Base-by-base conservation (phyloP, 805 yeast species). In the Brettanomyces sp. region DNA sequence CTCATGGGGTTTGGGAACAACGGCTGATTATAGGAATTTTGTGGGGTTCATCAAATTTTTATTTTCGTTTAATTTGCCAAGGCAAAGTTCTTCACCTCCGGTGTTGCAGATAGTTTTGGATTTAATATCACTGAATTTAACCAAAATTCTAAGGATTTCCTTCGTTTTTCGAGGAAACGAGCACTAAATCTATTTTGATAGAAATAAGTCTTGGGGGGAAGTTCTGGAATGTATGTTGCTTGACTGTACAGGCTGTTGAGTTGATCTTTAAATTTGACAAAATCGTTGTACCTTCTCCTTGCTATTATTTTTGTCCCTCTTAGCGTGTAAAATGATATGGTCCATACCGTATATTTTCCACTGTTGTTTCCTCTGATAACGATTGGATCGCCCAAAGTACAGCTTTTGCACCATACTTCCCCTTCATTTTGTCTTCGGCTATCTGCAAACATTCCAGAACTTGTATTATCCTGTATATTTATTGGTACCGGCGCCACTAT, bases 271-370 rank as follows among this genome's bases (percentile, higher is more conserved):
- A 86, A 67, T 32, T 47, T 50, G 36, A 64, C 80, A 49, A 86
- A 75, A 40, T 85, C 91, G 34, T 78, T 73, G 60, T 82, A 86
- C 36, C 95, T 59, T 57, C 75, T 77, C 56, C 77, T 74, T 4
- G 78, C 54, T 40, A 64, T 58, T 18, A 83, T 69, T 48, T 65
- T 66, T 4, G 74, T 64, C 2, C 65, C 63, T 14, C 56, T 48
- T 2, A 39, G 22, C 2, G 66, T 57, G 36, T 55, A 58, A 23
- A 60, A 50, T 40, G 53, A 55, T 42, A 59, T 44, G 4, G 56
- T 54, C 66, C 66, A 64, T 9, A 59, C 46, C 3, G 57, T 48
- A 44, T 62, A 64, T 24, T 57, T 54, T 4, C 60, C 62, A 3
- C 59, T 55, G 25, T 53, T 55, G 14, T 42, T 45, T 1, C 66